Evolutionary conservation across 2,329 filamentous ascomycete genomes (phyloP).

Genomic region (Stemphylium beticola): DNA sequence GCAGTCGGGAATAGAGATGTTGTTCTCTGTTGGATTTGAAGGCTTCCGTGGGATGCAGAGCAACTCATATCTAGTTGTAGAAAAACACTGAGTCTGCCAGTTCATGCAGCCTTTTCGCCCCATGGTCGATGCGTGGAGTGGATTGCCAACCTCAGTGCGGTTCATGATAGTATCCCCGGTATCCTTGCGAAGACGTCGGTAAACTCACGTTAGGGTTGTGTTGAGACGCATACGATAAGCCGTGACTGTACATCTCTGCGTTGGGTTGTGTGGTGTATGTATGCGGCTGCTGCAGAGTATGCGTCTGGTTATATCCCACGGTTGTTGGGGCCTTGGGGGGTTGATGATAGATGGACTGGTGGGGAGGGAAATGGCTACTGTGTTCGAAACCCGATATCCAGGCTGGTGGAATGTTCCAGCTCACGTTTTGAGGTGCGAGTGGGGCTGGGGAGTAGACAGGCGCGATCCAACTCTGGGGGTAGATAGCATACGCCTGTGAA

Average conservation of each 20-base stretch:
- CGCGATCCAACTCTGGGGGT: conserved; percentile 24
- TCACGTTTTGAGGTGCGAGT: conserved; percentile 16
- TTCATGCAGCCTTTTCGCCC: neutral
- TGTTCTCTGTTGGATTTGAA: conserved; percentile 7
- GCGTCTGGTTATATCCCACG: conserved; percentile 19
- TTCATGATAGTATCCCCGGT: conserved; percentile 10
- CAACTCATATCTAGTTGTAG: conserved; percentile 10
- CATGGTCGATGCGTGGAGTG: conserved; percentile 6
- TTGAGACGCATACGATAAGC: conserved; percentile 11
- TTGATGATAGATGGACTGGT: conserved; percentile 21
- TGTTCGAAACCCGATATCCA: conserved; percentile 28
- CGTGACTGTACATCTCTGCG: conserved; percentile 20
- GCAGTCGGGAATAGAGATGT: too few relatives aligned
- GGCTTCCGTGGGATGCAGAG: neutral
- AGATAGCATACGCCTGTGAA: conserved; percentile 19
- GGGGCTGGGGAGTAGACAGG: conserved; percentile 23
- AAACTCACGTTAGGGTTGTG: conserved; percentile 27
- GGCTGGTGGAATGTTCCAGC: conserved; percentile 26
- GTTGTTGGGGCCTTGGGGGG: conserved; percentile 14
- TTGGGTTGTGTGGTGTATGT: conserved; percentile 7
- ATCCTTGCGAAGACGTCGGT: conserved; percentile 18
- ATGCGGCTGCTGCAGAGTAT: conserved; percentile 15
- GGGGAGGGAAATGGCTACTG: conserved; percentile 7
- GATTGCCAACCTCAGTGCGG: conserved; percentile 16
- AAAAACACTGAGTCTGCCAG: conserved; percentile 14